Conservation (phyloP, 805 yeast genomes). For the Cyberlindnera subsufficiens region DNA sequence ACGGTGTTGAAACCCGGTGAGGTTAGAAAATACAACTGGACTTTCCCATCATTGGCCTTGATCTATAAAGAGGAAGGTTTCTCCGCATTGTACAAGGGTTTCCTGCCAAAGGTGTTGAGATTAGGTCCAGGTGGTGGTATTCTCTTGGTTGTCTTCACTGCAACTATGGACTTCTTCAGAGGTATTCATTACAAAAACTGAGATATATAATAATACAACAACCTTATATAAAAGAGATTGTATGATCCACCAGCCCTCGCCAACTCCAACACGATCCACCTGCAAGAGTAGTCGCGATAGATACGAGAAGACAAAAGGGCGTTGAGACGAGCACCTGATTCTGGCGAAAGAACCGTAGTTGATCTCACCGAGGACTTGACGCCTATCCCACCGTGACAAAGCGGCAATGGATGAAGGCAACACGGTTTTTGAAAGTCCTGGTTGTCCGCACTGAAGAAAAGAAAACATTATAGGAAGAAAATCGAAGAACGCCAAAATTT, state of each 20-base stretch:
- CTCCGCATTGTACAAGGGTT: conserved; percentile 88
- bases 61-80: conserved; percentile 91
- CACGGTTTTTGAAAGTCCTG: conserved; percentile 65
- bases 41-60: conserved; percentile 68
- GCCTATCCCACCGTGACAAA: conserved; percentile 38
- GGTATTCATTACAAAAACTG: conserved; percentile 19
- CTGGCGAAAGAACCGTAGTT: conserved; percentile 24
- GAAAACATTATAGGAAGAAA: conserved; percentile 1
- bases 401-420: conserved; percentile 42
- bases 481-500: not conserved
- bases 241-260: conserved; percentile 70
- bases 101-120: conserved; percentile 94
- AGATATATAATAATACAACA: not conserved
- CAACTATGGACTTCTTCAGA: conserved; percentile 92
- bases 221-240: conserved; percentile 26
- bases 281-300: conserved; percentile 31
- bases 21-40: conserved; percentile 86
- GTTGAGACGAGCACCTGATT: conserved; percentile 50
- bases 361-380: conserved; percentile 71
- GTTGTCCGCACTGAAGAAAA: conserved; percentile 58
- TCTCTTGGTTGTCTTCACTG: conserved; percentile 90
- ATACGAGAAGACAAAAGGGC: conserved; percentile 45
- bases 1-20: conserved; percentile 63
- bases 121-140: conserved; percentile 99
- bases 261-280: conserved; percentile 30